These are phyloP conservation scores for Talaromyces trachyspermus DNA, from an alignment of 495 filamentous ascomycete species.

Conservation along the genomic window DNA sequence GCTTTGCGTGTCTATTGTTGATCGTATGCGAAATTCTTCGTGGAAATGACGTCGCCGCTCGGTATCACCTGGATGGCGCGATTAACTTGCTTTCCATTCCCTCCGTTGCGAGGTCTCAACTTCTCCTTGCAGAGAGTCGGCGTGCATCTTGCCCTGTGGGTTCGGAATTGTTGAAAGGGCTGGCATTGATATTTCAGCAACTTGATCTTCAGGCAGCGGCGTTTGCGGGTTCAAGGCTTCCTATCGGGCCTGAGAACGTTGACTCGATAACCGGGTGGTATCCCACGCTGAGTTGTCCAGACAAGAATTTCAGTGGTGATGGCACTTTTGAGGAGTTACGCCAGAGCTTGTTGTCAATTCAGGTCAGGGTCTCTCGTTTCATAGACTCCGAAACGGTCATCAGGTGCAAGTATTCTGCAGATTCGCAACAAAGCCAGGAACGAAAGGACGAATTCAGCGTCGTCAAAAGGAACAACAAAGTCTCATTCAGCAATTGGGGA, in stretches of 20 bases:
- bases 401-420: neutral
- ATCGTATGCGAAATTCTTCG: slow-evolving; percentile 2
- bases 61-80: neutral
- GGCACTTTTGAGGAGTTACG: neutral
- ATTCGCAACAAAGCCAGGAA: neutral
- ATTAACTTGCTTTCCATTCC: neutral
- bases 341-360: neutral
- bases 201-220: slow-evolving; percentile 3
- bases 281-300: neutral
- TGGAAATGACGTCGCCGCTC: neutral
- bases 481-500: neutral
- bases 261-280: neutral
- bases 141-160: neutral
- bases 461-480: neutral
- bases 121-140: neutral
- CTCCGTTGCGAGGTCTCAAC: neutral
- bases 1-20: neutral
- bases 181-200: neutral
- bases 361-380: neutral
- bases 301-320: neutral
- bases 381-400: neutral
- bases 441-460: neutral
- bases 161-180: neutral
- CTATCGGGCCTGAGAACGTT: neutral
- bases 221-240: neutral